Base-by-base conservation (phyloP, 2,329 filamentous ascomycete species). In the Pyricularia sp. region DNA sequence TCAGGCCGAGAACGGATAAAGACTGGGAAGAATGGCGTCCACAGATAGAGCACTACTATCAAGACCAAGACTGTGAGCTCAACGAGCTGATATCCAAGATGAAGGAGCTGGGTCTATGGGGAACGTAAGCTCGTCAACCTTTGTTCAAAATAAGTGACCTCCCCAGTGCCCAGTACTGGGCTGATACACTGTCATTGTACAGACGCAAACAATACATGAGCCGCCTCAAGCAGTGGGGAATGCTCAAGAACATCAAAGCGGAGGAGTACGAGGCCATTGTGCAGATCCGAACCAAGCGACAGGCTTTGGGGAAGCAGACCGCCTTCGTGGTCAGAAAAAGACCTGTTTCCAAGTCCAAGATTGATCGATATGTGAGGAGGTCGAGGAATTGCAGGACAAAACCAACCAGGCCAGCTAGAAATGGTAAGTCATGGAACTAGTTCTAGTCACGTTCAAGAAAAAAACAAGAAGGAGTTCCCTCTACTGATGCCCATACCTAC, bases 171-270 rank as follows among this genome's bases (percentile, higher is more conserved):
- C 20, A n/a, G 23, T 14, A 17, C 25, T n/a, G 4, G 4, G 61
- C 61, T 64, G 14, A 64, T 14, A 28, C 10, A 28, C 12, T 65
- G 17, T 36, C 33, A 14, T 14, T 42, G 3, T 42, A 2, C 26
- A 67, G 65, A 17, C 33, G 42, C 23, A 67, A 50, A n/a, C 33
- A 67, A 4, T 67, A 55, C 42, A 67, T 55, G 65, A 67, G 30
- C 5, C 33, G 55, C 36, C 25, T 67, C 17, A 58, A 67, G 11
- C 65, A n/a, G 23, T 67, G 33, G 65, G 42, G 42, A 3, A n/a
- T 67, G 2, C 36, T 23, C 5, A 67, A 67, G 26, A 67, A 67
- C 7, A 28, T 67, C 65, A 67, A 67, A 23, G 65, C 36, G 17
- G 36, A 67, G 9, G 36, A 67, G 42, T 67, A 67, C 10, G 36